phyloP scores from a whole-genome alignment of 129 eudicot genomes.

The Chrysanthemum lavandulifolium region DNA sequence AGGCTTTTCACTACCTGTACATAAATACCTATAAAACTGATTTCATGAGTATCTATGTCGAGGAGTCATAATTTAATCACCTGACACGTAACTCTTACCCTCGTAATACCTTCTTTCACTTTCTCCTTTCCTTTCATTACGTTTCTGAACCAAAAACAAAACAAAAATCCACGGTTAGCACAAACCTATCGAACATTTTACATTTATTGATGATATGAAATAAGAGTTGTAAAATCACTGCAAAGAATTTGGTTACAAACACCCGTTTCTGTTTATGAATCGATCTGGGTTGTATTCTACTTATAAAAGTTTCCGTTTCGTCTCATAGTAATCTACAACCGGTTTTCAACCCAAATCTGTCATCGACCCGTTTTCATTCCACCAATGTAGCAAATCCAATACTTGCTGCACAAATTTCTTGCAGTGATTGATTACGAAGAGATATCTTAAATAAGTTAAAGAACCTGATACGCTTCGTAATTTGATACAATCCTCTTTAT shows the following conservation, averaged over 20 bases:
- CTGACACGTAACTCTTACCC: slow-evolving; percentile 57
- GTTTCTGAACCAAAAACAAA: slow-evolving; percentile 52
- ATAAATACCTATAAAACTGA: slow-evolving; percentile 15
- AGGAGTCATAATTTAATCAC: slow-evolving; percentile 48
- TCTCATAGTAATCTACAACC: no score
- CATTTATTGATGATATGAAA: no score
- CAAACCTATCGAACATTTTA: not conserved
- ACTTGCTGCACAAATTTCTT: not conserved
- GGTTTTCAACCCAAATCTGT: no score
- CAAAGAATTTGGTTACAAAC: not conserved
- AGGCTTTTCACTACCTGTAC: slow-evolving; percentile 29
- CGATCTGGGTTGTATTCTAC: no score
- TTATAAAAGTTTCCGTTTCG: no score
- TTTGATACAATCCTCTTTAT: slow-evolving; percentile 95
- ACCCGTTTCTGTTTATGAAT: not conserved
- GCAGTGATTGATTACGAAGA: not conserved
- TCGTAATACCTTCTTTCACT: slow-evolving; percentile 92
- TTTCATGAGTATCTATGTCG: slow-evolving; percentile 1
- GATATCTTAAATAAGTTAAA: slow-evolving; percentile 9
- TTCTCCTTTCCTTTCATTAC: slow-evolving; percentile 89
- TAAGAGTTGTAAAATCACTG: slow-evolving; percentile 3
- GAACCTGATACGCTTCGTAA: slow-evolving; percentile 98
- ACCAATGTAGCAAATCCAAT: no score
- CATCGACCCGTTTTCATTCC: no score
- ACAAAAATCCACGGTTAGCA: not conserved